These are phyloP conservation scores for Agapanthus africanus DNA, from an alignment of 106 monocot genomes.

Conservation along the genomic window DNA sequence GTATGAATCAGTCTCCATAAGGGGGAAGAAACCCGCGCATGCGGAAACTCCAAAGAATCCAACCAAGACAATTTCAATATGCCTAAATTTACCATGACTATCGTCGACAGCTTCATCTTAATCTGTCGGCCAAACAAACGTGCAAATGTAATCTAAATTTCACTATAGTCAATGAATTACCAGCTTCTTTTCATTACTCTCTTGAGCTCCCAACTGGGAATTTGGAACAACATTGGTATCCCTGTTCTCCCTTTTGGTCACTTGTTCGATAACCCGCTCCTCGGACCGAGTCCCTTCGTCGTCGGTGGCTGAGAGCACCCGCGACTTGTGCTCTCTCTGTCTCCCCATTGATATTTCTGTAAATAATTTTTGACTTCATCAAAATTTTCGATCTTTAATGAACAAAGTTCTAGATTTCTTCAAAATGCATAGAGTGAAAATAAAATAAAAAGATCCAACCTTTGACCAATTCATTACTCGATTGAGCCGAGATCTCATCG, in stretches of 20 bases:
- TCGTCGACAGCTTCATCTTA: no score
- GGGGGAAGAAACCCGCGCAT: no score
- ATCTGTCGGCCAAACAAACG: no score
- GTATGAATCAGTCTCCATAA: no score
- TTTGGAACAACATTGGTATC: not conserved
- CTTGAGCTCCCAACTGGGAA: not conserved
- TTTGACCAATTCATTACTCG: slow-evolving; percentile 8
- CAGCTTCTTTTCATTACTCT: not conserved
- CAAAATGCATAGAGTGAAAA: not conserved
- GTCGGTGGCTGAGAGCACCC: slow-evolving; percentile 21
- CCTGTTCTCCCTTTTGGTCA: slow-evolving; percentile 6
- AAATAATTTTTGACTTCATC: not conserved
- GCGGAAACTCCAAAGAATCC: no score
- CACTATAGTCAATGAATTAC: not conserved
- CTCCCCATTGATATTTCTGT: slow-evolving; percentile 19
- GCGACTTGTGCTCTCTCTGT: slow-evolving; percentile 23
- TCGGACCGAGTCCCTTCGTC: slow-evolving; percentile 7
- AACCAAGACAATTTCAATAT: no score
- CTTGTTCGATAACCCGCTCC: slow-evolving; percentile 13
- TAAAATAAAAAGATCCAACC: slow-evolving; percentile 1
- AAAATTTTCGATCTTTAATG: not conserved
- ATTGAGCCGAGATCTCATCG: slow-evolving; percentile 17
- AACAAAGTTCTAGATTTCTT: not conserved
- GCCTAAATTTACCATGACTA: no score
- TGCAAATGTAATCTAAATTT: no score